These are phyloP conservation scores for Ustilaginoidea virens DNA, from an alignment of 2,329 filamentous ascomycete species.

Conservation along the genomic window DNA sequence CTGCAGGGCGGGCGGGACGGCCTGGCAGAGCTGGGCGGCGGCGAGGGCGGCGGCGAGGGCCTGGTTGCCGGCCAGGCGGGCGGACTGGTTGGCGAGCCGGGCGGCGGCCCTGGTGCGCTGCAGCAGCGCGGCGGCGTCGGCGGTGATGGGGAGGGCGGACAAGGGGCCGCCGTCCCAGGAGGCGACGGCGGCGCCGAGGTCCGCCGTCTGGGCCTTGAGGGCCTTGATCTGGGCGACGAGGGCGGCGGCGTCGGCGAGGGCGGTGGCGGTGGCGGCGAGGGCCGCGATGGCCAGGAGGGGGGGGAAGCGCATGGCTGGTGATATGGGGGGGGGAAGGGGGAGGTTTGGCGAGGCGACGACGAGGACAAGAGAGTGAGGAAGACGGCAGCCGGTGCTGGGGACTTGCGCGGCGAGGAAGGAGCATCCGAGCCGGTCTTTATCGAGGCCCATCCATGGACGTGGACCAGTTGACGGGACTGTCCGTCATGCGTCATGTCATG, in stretches of 20 bases:
- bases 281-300: constrained; percentile 2
- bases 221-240: too few relatives aligned
- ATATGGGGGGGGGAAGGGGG: background rate
- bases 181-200: constrained; percentile 18
- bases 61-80: constrained; percentile 21
- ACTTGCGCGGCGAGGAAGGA: too few relatives aligned
- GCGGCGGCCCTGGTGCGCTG: constrained; percentile 23
- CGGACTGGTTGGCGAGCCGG: constrained; percentile 19
- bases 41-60: constrained; percentile 22
- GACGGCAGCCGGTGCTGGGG: too few relatives aligned
- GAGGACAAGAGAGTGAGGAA: too few relatives aligned
- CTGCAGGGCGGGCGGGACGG: constrained; percentile 23
- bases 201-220: constrained; percentile 17
- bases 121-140: constrained; percentile 22
- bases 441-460: too few relatives aligned
- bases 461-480: too few relatives aligned
- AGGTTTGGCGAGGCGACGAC: background rate
- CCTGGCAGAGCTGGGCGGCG: constrained; percentile 17
- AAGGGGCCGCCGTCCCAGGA: constrained; percentile 23
- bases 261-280: constrained; percentile 1
- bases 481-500: too few relatives aligned
- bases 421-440: too few relatives aligned
- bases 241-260: constrained; percentile 14
- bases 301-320: constrained; percentile 2
- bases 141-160: constrained; percentile 23